phyloP scores from a whole-genome alignment of 2,329 filamentous ascomycete species.

The Plectosphaerella plurivora region DNA sequence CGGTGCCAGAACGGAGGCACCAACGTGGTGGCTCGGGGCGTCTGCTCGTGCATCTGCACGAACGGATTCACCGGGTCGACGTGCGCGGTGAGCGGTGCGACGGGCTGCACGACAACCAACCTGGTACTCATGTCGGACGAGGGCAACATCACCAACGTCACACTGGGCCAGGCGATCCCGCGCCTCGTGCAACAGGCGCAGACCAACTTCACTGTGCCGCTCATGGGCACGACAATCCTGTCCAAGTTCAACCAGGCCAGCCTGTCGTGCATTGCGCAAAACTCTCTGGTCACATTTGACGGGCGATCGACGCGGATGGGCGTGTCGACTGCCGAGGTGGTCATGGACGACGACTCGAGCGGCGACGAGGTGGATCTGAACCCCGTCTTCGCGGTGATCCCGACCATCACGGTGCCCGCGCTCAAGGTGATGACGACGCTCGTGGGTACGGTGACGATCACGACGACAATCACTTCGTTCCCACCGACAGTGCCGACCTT shows the following conservation, averaged over 20 bases:
- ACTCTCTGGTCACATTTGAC: conserved; percentile 82
- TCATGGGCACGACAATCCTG: conserved; percentile 66
- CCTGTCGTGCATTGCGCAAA: conserved; percentile 79
- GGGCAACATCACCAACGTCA: conserved; percentile 58
- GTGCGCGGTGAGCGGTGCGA: conserved; percentile 41
- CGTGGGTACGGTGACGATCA: conserved; percentile 24
- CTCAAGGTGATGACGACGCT: conserved; percentile 3
- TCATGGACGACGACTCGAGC: conserved; percentile 14
- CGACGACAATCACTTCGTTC: conserved; percentile 14
- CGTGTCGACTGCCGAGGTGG: conserved; percentile 17
- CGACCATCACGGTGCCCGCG: background rate
- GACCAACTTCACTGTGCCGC: conserved; percentile 68
- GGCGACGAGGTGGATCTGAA: background rate
- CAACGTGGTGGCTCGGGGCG: conserved; percentile 61
- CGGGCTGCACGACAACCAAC: conserved; percentile 50
- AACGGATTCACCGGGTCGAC: conserved; percentile 72
- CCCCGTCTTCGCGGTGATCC: background rate
- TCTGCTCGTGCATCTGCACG: conserved; percentile 82
- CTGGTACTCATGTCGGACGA: conserved; percentile 32
- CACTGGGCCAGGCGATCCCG: conserved; percentile 74
- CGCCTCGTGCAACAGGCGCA: conserved; percentile 63
- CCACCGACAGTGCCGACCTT: conserved; percentile 19
- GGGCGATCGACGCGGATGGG: conserved; percentile 40
- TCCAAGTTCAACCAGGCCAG: conserved; percentile 71
- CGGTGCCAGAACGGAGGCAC: conserved; percentile 78